Conservation (phyloP, 2,329 filamentous ascomycete species). For the Endothia cerciana region DNA sequence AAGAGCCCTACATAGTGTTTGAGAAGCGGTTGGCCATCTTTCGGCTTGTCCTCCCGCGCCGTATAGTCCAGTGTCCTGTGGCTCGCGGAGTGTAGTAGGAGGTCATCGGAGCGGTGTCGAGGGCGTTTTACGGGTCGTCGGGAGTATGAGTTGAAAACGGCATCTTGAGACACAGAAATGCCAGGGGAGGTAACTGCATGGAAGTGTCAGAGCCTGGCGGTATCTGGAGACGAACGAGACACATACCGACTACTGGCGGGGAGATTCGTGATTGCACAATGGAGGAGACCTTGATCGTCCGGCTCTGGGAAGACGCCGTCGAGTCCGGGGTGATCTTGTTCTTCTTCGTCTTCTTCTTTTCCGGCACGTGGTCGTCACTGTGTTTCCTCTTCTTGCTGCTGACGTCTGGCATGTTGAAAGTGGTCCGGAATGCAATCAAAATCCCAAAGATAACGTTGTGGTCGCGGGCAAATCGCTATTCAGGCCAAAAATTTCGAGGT, state of each 20-base stretch:
- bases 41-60: constrained; percentile 55
- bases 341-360: constrained; percentile 48
- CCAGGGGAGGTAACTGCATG: constrained; percentile 47
- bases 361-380: constrained; percentile 43
- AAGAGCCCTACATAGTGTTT: constrained; percentile 70
- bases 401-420: constrained; percentile 39
- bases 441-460: neutral
- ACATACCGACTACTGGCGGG: constrained; percentile 40
- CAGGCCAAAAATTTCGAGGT: constrained; percentile 13
- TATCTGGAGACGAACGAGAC: neutral
- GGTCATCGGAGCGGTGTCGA: constrained; percentile 45
- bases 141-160: constrained; percentile 54
- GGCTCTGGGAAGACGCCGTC: constrained; percentile 37
- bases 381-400: constrained; percentile 60
- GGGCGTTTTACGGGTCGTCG: constrained; percentile 41
- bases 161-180: constrained; percentile 41
- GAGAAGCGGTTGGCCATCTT: constrained; percentile 48
- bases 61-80: constrained; percentile 65
- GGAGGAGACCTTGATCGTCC: constrained; percentile 40
- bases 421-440: constrained; percentile 2
- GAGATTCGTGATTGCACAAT: constrained; percentile 33
- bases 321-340: constrained; percentile 55
- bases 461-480: neutral
- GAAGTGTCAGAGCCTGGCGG: neutral
- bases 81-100: constrained; percentile 60